A percentile compares a stretch with the other conserved stretches of the same genome.
Evolutionary conservation across 108 stramenopile species (phyloP).

Genomic region (Pseudonitzschia multiseries): DNA sequence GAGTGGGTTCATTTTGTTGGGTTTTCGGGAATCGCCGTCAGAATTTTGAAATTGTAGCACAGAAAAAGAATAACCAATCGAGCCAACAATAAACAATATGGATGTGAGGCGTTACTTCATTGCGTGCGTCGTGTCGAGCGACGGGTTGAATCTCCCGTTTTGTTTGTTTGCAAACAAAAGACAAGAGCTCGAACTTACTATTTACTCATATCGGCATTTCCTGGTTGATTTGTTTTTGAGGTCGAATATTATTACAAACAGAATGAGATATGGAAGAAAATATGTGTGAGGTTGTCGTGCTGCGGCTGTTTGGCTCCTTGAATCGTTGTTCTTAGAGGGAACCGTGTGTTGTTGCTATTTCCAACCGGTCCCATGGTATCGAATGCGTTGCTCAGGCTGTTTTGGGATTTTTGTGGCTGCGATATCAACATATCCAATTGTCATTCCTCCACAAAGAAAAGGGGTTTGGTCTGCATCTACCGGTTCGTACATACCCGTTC

Average conservation of each 20-base stretch:
- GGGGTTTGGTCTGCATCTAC: background rate
- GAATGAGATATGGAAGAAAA: too few species aligned
- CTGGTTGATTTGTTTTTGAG: slow-evolving; percentile 3
- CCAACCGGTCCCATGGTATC: too few species aligned
- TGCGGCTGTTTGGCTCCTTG: too few species aligned
- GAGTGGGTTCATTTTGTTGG: background rate
- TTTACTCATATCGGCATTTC: slow-evolving; percentile 87
- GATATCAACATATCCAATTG: background rate
- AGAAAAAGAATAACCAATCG: too few species aligned
- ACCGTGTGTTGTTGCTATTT: too few species aligned
- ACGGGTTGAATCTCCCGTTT: too few species aligned
- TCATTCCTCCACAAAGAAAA: background rate
- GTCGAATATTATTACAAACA: background rate
- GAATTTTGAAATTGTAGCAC: too few species aligned
- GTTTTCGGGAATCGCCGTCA: background rate
- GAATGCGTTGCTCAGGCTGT: too few species aligned
- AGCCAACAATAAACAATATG: background rate
- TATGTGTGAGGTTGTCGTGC: too few species aligned
- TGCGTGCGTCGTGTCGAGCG: too few species aligned
- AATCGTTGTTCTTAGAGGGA: too few species aligned
- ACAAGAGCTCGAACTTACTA: slow-evolving; percentile 41
- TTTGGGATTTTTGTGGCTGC: background rate
- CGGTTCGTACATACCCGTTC: slow-evolving; percentile 74
- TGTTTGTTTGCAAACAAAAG: background rate
- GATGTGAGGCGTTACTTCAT: background rate